Conservation (phyloP, 805 yeast genomes). For the Candida sanyiensis region DNA sequence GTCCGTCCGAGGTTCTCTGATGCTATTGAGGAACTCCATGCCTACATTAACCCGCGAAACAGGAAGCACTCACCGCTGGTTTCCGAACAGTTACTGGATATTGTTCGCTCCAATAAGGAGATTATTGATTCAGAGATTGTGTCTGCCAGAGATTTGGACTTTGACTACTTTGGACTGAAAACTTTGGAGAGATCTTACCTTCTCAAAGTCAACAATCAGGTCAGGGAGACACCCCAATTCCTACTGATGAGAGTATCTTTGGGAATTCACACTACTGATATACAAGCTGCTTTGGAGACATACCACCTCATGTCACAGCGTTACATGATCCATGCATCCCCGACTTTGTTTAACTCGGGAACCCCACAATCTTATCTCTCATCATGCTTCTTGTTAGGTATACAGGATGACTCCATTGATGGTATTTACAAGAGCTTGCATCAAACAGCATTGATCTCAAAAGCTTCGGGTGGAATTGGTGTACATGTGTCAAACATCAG, state of each 20-base stretch:
- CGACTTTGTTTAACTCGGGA: constrained; percentile 94
- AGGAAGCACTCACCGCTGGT: constrained; percentile 55
- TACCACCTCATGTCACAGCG: constrained; percentile 82
- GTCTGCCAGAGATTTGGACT: constrained; percentile 68
- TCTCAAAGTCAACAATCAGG: constrained; percentile 52
- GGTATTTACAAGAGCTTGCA: constrained; percentile 90
- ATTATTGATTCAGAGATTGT: constrained; percentile 68
- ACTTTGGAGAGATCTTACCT: constrained; percentile 86
- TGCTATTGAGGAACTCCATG: constrained; percentile 65
- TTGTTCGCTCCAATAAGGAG: constrained; percentile 58
- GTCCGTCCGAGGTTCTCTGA: constrained; percentile 80
- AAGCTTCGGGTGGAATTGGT: constrained; percentile 95
- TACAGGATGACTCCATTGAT: constrained; percentile 92
- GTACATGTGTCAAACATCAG: constrained; percentile 84
- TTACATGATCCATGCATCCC: constrained; percentile 91
- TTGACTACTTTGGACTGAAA: constrained; percentile 84
- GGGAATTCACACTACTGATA: constrained; percentile 76
- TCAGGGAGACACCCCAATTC: constrained; percentile 90
- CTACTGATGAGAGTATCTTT: constrained; percentile 86
- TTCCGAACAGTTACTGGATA: constrained; percentile 54
- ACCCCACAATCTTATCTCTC: constrained; percentile 81
- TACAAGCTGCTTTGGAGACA: constrained; percentile 69
- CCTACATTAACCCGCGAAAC: constrained; percentile 77
- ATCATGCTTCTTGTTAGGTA: constrained; percentile 86
- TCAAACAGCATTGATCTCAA: constrained; percentile 84